These are phyloP conservation scores for Ogataea populi-albae DNA, from an alignment of 805 yeast species.

Conservation along the genomic window DNA sequence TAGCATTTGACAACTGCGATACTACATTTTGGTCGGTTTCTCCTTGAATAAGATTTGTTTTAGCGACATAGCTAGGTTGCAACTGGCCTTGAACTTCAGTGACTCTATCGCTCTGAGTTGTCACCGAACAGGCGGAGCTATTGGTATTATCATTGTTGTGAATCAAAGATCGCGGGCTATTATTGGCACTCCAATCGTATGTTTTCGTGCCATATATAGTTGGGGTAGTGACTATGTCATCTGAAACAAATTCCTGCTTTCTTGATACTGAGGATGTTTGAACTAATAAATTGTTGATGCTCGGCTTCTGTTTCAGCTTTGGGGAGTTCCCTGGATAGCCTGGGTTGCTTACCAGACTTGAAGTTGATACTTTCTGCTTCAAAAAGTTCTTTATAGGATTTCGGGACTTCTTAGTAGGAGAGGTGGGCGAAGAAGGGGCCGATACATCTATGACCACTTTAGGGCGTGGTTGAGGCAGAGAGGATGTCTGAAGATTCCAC, in stretches of 20 bases:
- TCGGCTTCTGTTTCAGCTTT: conserved; percentile 13
- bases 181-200: conserved; percentile 29
- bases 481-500: conserved; percentile 5
- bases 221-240: conserved; percentile 12
- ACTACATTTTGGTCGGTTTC: neutral
- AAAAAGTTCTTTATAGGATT: conserved; percentile 27
- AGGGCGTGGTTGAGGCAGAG: conserved; percentile 10
- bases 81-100: neutral
- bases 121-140: neutral
- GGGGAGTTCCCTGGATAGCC: conserved; percentile 7
- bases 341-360: conserved; percentile 7
- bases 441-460: conserved; percentile 4
- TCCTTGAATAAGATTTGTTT: too few species aligned
- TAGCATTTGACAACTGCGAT: neutral
- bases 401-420: conserved; percentile 20
- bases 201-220: conserved; percentile 32
- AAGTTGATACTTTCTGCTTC: conserved; percentile 24
- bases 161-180: conserved; percentile 19
- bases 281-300: conserved; percentile 11
- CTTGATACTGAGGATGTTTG: conserved; percentile 1
- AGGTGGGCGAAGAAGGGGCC: conserved; percentile 13
- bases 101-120: neutral
- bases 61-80: too few species aligned
- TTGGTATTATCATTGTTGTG: conserved; percentile 1
- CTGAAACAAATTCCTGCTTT: neutral